Evolutionary conservation across 2,329 filamentous ascomycete genomes (phyloP).

Genomic region (Alternaria sp.): DNA sequence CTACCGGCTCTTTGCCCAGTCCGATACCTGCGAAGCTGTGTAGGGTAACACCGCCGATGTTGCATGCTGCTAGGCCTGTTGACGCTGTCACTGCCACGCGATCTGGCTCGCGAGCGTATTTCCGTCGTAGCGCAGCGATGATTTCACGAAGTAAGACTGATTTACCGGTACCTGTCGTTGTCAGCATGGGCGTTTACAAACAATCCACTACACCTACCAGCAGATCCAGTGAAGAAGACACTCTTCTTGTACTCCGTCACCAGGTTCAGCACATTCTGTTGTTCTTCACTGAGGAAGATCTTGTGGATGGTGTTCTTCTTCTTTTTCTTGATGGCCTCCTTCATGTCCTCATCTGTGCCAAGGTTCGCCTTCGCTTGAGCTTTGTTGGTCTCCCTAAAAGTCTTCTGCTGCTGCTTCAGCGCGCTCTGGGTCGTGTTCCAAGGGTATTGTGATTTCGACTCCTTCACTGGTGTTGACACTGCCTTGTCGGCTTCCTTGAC

Average conservation of each 20-base stretch:
- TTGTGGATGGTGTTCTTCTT: constrained; percentile 56
- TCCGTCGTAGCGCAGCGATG: constrained; percentile 78
- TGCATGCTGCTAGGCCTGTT: constrained; percentile 93
- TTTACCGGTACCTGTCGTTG: constrained; percentile 75
- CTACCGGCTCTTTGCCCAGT: constrained; percentile 85
- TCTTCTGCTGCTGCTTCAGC: constrained; percentile 78
- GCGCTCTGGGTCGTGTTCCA: constrained; percentile 80
- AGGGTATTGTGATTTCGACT: constrained; percentile 48
- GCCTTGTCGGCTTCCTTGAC: constrained; percentile 45
- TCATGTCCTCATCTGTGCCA: constrained; percentile 54
- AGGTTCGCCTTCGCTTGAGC: constrained; percentile 54
- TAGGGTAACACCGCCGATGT: constrained; percentile 92
- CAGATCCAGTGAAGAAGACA: constrained; percentile 97
- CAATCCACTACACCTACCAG: constrained; percentile 57
- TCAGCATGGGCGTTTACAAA: not conserved
- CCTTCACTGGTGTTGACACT: constrained; percentile 54
- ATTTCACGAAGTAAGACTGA: constrained; percentile 94
- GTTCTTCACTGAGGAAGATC: constrained; percentile 83
- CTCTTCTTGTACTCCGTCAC: constrained; percentile 82
- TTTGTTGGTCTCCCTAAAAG: constrained; percentile 67
- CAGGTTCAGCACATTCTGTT: constrained; percentile 80
- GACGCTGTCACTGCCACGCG: constrained; percentile 92
- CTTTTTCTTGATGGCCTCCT: constrained; percentile 53
- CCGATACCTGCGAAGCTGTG: constrained; percentile 97
- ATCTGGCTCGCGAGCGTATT: constrained; percentile 78